Base-by-base conservation (phyloP, 257 asterid species). In the Solanum phureja region DNA sequence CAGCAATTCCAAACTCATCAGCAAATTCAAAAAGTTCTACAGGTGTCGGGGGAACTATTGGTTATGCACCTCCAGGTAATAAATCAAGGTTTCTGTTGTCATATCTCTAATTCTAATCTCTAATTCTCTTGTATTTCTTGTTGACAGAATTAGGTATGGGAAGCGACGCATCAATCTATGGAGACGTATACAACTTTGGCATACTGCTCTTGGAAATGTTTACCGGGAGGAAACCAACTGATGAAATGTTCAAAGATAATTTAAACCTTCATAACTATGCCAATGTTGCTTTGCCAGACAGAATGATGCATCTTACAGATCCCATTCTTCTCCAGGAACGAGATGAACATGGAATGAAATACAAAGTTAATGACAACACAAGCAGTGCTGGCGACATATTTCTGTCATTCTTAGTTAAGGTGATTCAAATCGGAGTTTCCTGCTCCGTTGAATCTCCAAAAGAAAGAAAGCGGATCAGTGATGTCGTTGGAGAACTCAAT, bases 91-190 rank as follows among this genome's bases (percentile, higher is more conserved):
- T 83, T 56, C 7, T 31, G 31, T 31, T 60, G 4, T 7, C 21
- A 24, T 3, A 40, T 42, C 62, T 40, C 84, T 42, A 42, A 77
- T 42, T 56, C 49, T 68, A 13, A 29, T 29, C 29, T 29, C 29
- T 29, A 29, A 29, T 29, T 29, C 29, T 29, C 29, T 29, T 29
- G 19, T 24, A 13, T 42, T 77, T 86, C 68, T 44, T 8, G 40
- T n/a, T 33, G 86, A 73, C 89, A 89, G 89, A 89, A 82, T 86
- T 79, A 23, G 89, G 89, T 12, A 89, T 84, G n/a, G 75, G 87
- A 81, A 83, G 87, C n/a, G 87, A 83, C 4, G 10, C 85, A 18
- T 89, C 90, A 27, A 89, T 75, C n/a, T 35, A 46, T 34, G 90
- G 90, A 14, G 87, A 88, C 46, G 86, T 79, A 35, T 88, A 86